Conservation (phyloP, 768 basidiomycete genomes). For the Podaxis sp. region DNA sequence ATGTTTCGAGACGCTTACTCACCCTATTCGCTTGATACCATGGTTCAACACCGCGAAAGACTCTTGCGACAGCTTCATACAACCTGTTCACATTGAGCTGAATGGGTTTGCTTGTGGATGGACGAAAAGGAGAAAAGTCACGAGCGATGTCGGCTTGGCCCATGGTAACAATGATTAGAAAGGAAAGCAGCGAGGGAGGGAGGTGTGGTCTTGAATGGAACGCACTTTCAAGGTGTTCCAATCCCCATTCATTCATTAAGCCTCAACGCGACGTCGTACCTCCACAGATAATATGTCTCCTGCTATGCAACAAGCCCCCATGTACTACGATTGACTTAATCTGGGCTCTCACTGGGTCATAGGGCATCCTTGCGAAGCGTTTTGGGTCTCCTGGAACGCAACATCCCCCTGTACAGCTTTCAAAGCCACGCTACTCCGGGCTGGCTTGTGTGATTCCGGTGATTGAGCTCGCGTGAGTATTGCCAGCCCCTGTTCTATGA, state of each 20-base stretch:
- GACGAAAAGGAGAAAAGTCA: background rate
- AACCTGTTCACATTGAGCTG: background rate
- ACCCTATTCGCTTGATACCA: background rate
- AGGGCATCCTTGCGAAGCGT: background rate
- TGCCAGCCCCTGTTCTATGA: background rate
- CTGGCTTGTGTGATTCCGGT: background rate
- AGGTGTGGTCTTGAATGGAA: background rate
- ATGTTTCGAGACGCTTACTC: background rate
- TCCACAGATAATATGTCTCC: background rate
- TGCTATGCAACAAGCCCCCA: background rate
- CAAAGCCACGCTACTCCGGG: background rate
- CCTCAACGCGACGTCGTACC: background rate
- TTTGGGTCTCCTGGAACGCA: background rate
- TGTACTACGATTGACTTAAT: background rate
- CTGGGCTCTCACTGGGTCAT: background rate
- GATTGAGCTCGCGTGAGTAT: background rate
- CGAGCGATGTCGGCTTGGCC: background rate
- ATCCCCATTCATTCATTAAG: background rate
- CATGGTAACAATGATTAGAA: background rate
- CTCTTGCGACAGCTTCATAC: background rate
- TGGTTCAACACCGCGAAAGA: background rate
- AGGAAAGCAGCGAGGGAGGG: background rate
- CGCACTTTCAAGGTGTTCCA: background rate
- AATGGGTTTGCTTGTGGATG: background rate
- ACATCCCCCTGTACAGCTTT: background rate